Base-by-base conservation (phyloP, 2,329 filamentous ascomycete genomes). In the Trichophyton benhamiae region DNA sequence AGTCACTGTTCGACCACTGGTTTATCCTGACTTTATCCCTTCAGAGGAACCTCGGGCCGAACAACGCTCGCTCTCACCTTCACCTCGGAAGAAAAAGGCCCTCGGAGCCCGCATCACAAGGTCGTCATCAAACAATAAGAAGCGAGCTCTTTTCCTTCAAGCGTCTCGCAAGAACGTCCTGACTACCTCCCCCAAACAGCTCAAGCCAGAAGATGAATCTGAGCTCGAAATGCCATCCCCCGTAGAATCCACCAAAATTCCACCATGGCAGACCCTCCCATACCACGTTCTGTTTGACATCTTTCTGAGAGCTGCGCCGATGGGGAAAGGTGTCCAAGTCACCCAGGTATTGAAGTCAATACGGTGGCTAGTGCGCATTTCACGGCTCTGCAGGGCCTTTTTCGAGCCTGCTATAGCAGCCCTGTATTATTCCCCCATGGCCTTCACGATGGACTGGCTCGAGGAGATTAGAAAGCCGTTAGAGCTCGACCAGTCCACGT, bases 321-420 rank as follows among this genome's bases (percentile, higher is more conserved):
- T 58, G 20, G 61, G 58, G 25, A 55, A 41, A n/a, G 46, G 49
- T 13, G 74, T 79, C 58, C 82, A 84, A 2, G 74, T 87, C 15
- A 77, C 80, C 15, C 67, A 79, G 67, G 67, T 71, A 57, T 66
- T 65, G n/a, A 63, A 64, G 13, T 71, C 72, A 0, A 68, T 68
- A 8, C 69, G 69, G 62, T 90, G 87, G 87, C 80, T 95, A 5
- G 72, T 87, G 8, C 77, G 78, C n/a, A 76, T 82, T 52, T 83
- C 87, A 41, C 78, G 80, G 1, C 75, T 84, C 15, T 91, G 86
- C 66, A 82, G 78, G 58, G 72, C 79, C 1, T 89, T 91, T 62
- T 76, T 82, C 0, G 88, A 91, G 67, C 87, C 89, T 3, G 88
- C 88, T 1, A 73, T 94, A 58, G 84, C 84, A 3, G 86, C 83